Conservation (phyloP, 768 basidiomycete species). For the Tephrocybe sp. region DNA sequence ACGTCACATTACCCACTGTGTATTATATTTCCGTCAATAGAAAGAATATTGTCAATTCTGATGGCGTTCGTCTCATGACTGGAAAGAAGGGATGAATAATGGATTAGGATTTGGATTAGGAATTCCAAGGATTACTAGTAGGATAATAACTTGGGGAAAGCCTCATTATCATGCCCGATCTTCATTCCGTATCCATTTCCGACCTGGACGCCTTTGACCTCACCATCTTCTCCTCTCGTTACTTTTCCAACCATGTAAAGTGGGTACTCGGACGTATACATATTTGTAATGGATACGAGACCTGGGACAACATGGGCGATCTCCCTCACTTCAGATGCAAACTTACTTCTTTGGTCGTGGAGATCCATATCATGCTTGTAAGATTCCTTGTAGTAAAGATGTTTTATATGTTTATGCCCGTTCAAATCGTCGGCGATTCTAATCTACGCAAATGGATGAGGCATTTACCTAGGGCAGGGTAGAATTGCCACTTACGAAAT, state of each 20-base stretch:
- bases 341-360: neutral
- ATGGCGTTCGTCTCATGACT: too few relatives aligned
- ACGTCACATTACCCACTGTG: too few relatives aligned
- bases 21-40: too few relatives aligned
- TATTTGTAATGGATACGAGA: conserved; percentile 1
- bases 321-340: neutral
- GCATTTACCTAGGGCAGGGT: neutral
- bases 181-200: conserved; percentile 4
- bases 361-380: neutral
- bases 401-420: neutral
- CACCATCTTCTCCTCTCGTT: conserved; percentile 3
- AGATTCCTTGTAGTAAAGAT: neutral
- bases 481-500: neutral
- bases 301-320: neutral
- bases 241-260: conserved; percentile 1
- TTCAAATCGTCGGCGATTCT: neutral
- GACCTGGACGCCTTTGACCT: neutral
- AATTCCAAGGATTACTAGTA: too few relatives aligned
- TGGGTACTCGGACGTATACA: neutral
- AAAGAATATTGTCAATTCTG: too few relatives aligned
- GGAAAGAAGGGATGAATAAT: too few relatives aligned
- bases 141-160: neutral
- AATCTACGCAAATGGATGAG: neutral
- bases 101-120: too few relatives aligned
- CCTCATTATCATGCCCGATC: neutral